These are phyloP conservation scores for Rasamsonia emersonii DNA, from an alignment of 2,329 filamentous ascomycete genomes.

Conservation along the genomic window DNA sequence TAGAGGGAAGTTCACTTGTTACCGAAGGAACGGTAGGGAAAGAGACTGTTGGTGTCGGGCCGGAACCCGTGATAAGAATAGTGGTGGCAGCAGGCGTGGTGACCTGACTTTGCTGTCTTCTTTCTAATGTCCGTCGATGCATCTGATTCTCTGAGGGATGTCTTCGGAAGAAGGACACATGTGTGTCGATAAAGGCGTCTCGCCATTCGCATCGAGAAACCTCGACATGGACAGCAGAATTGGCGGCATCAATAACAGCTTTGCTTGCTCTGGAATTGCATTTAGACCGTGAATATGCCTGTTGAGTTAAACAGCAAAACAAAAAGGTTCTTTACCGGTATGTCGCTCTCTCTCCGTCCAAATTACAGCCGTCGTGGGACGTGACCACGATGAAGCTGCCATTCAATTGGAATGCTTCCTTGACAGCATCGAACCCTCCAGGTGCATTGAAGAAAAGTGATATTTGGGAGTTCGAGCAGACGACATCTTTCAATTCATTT, in stretches of 20 bases:
- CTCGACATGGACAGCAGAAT: constrained; percentile 5
- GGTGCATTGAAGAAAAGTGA: constrained; percentile 6
- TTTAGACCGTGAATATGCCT: neutral
- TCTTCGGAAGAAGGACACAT: constrained; percentile 12
- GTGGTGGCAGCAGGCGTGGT: constrained; percentile 1
- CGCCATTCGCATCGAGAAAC: constrained; percentile 10
- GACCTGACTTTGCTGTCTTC: constrained; percentile 5
- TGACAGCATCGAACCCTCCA: constrained; percentile 4
- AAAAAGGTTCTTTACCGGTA: constrained; percentile 12
- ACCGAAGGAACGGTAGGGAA: constrained; percentile 2
- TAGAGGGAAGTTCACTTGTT: constrained; percentile 1
- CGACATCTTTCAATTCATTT: constrained; percentile 4
- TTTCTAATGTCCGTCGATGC: constrained; percentile 6
- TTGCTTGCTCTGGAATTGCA: constrained; percentile 3
- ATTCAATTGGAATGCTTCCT: constrained; percentile 5
- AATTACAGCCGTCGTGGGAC: constrained; percentile 13
- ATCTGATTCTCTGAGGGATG: constrained; percentile 5
- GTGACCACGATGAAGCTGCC: constrained; percentile 11
- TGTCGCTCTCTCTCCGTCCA: constrained; percentile 12
- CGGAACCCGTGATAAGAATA: neutral
- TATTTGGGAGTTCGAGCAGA: constrained; percentile 8
- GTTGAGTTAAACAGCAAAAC: constrained; percentile 1
- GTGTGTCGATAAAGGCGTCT: constrained; percentile 10
- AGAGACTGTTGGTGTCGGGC: neutral
- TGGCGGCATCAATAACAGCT: constrained; percentile 3